Evolutionary conservation across 1,139 yeast species (phyloP), one percentile per base, ranked within the genome.

Genomic region (Debaryomyces fabryi): DNA sequence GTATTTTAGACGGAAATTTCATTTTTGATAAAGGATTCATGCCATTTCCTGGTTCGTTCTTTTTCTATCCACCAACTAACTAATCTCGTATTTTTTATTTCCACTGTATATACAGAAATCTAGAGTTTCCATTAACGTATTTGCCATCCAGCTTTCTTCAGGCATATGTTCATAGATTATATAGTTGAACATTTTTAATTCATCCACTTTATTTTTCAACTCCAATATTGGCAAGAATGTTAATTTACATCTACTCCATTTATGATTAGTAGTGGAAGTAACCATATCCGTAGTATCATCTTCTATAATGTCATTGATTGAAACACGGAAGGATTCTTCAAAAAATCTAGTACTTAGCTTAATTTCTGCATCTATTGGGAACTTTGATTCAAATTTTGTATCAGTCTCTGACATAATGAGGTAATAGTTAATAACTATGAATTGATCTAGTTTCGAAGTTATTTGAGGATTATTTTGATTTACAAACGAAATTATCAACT

Each of bases 191-290:
- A 52, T 56, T 13, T 59, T 58, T 33, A 69, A 56, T 52, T 74
- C 78, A 49, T 75, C 79, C 6, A 63, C 58, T 30, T 65, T 59
- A 34, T 71, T 69, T 18, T 62, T 62, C 51, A 71, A 54, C 37
- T 69, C 74, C 42, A 75, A 50, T 25, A 76, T 55, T 2, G 81
- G 81, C 8, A 74, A 49, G 29, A 63, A 56, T 0, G 78, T 72
- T 45, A 73, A 54, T 18, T 62, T 61, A 50, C 81, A 76, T 39
- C 67, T 61, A 0, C 69, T 57, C 79, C 79, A 76, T 21, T 59
- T 58, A 50, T 75, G 79, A 7, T 62, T 57, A 0, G 72, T 58
- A 1, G 63, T 57, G 0, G 79, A 74, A 13, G 49, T 55, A 1
- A 61, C 58, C 20, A 63, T 52, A 7, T 57, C 57, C 21, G 52